Base-by-base conservation (phyloP, 208 protist species). In the Jaenimonas drosophilae region DNA sequence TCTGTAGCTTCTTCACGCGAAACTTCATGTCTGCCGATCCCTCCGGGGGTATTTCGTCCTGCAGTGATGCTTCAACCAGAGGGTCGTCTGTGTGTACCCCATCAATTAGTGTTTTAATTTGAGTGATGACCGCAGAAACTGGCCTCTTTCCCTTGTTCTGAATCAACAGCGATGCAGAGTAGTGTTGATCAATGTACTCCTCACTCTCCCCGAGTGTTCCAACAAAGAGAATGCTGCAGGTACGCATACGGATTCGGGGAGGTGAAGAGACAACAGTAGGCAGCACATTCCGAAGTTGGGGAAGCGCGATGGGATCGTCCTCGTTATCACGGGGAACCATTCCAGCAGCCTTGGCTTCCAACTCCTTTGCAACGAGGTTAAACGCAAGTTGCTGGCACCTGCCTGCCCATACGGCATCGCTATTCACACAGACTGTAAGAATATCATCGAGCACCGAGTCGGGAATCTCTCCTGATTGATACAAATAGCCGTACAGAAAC, bases 401-500 rank as follows among this genome's bases (percentile, higher is more conserved):
- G 40, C 70, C 49, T 20, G 60, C 57, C 76, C 76, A 88, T n/a
- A 80, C 67, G 36, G 49, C 39, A 47, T 76, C 70, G 20, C 55
- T 47, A 46, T 81, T 78, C 16, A 78, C 46, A 54, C 66, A 78
- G 11, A 87, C 50, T 6, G 53, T 65, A n/a, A 64, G 66, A 30
- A 91, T 72, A 14, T 38, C 62, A 26, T 64, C 67, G 28, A 88
- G 45, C 25, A 73, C 65, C 1, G 49, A 49, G 3, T 79, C 63
- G 7, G 83, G 65, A 6, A 91, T 68, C 24, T 53, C 48, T 38
- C 70, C 59, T 31, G 53, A 42, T 4, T 60, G 67, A 54, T 78
- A 80, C 68, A 87, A 74, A 59, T 88, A 92, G 19, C 55, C 76
- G 32, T 71, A 68, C 14, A 88, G 57, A 43, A 92, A 88, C 0